Conservation (phyloP, 257 asterid species). For the Hygrophila difformis region DNA sequence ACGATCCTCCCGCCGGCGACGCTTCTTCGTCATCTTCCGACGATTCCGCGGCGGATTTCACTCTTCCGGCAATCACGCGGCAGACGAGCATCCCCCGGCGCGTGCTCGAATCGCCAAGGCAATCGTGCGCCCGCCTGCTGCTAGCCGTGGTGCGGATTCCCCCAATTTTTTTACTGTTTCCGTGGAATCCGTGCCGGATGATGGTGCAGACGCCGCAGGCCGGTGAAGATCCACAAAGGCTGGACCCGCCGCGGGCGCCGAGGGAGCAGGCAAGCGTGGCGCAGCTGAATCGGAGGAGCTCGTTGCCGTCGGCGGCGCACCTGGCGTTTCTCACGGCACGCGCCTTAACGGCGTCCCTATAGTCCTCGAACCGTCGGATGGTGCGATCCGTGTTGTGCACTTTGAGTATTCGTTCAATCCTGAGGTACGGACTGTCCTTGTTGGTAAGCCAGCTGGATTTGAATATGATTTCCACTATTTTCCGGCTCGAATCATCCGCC, state of each 20-base stretch:
- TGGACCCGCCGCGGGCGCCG: slow-evolving; percentile 51
- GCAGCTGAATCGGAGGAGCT: slow-evolving; percentile 55
- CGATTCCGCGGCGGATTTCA: slow-evolving; percentile 30
- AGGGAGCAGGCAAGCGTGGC: slow-evolving; percentile 48
- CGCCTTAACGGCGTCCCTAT: slow-evolving; percentile 51
- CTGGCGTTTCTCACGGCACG: slow-evolving; percentile 41
- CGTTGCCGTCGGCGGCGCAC: slow-evolving; percentile 78
- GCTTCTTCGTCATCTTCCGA: slow-evolving; percentile 16
- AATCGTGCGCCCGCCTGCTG: slow-evolving; percentile 63
- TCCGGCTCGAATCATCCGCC: slow-evolving; percentile 63
- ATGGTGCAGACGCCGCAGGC: slow-evolving; percentile 56
- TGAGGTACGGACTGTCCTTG: slow-evolving; percentile 44
- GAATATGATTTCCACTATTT: slow-evolving; percentile 71
- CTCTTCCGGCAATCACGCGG: slow-evolving; percentile 64
- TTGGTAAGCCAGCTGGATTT: slow-evolving; percentile 78
- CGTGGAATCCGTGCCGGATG: slow-evolving; percentile 53
- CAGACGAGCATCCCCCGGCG: slow-evolving; percentile 62
- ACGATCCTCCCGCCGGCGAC: slow-evolving; percentile 5
- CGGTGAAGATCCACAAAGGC: slow-evolving; percentile 48
- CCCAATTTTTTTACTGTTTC: slow-evolving; percentile 11
- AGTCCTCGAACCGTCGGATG: slow-evolving; percentile 71
- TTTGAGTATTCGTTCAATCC: slow-evolving; percentile 64
- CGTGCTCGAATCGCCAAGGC: slow-evolving; percentile 9
- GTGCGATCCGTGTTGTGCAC: slow-evolving; percentile 63
- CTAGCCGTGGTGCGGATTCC: slow-evolving; percentile 63